Evolutionary conservation across 768 basidiomycete species (phyloP), one percentile per base, ranked within the genome.

Genomic region (Trametopsis cervina): DNA sequence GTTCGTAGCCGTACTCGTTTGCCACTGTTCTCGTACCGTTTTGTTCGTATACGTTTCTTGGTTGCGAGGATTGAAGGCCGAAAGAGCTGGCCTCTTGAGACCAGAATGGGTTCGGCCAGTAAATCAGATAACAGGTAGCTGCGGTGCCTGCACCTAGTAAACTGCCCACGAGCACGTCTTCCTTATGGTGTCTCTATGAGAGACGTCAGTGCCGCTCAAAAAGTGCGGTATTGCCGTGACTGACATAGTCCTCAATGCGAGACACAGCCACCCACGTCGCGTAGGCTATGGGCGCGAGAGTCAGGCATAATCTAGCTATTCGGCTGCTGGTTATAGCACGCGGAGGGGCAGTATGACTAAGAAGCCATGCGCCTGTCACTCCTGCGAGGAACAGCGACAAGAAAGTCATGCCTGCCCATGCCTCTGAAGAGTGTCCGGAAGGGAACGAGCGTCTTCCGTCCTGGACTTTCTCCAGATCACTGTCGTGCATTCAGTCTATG

Each of bases 391-490:
- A 83, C 7, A 85, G 68, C 3, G 77, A 73, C 18, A 81, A 56
- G 54, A 82, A 80, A 20, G 74, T 68, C 78, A 84, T 83, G 24
- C 81, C 81, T 2, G 76, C 69, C 57, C 80, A 84, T 6, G 76
- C 82, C 10, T 77, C 76, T 1, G 81, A 80, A 1, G 82, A 81
- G 59, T 85, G 83, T 4, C 83, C 83, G 10, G 81, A 83, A 5
- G 82, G 83, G 57, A 85, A 85, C 0, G 81, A 84, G 46, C 72
- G 69, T 26, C 80, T 66, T 12, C 80, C 81, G 46, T 76, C 73
- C 12, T 69, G 40, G 22, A 83, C 57, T 10, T 59, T 48, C 4
- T 67, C 54, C 17, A 58, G 44, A 26, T 76, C 52, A 13, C 69
- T 69, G 51, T 5, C 13, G n/a, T n/a, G n/a, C n/a, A n/a, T n/a